Evolutionary conservation across 164 flowering plant genomes (phyloP).

Genomic region (Saururus chinensis): DNA sequence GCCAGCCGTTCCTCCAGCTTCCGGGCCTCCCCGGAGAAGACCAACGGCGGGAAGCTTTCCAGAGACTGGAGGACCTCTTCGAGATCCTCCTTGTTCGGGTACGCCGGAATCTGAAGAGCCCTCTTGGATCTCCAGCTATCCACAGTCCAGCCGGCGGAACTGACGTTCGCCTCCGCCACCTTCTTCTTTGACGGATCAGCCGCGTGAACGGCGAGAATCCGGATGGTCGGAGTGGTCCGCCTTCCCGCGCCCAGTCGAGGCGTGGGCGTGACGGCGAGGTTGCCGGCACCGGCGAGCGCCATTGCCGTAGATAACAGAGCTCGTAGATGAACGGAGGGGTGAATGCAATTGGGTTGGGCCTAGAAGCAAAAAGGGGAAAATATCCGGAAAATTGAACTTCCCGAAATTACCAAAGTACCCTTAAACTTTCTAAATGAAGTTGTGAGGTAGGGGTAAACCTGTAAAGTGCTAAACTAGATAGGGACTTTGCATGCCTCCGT

Average conservation of each 20-base stretch:
- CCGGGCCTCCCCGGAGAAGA: conserved; percentile 46
- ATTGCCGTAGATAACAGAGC: not conserved
- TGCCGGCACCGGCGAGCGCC: conserved; percentile 4
- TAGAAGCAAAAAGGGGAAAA: not conserved
- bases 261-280: conserved; percentile 5
- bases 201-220: conserved; percentile 7
- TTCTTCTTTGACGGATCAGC: conserved; percentile 5
- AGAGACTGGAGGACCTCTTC: conserved; percentile 19
- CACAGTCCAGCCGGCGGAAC: conserved; percentile 21
- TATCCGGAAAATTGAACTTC: not conserved
- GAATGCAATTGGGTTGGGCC: not conserved
- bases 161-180: conserved; percentile 1
- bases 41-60: conserved; percentile 31
- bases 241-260: conserved; percentile 1
- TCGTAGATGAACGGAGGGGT: not conserved
- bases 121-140: conserved; percentile 21
- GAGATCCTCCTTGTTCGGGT: conserved; percentile 23
- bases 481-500: no score
- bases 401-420: not conserved
- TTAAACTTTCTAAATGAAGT: no score
- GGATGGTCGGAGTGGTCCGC: not conserved
- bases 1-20: conserved; percentile 37
- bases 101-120: conserved; percentile 19
- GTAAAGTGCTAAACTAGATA: no score
- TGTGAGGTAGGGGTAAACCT: no score